Conservation (phyloP, 2,329 filamentous ascomycete species). For the Aaosphaeria pasadenensis region DNA sequence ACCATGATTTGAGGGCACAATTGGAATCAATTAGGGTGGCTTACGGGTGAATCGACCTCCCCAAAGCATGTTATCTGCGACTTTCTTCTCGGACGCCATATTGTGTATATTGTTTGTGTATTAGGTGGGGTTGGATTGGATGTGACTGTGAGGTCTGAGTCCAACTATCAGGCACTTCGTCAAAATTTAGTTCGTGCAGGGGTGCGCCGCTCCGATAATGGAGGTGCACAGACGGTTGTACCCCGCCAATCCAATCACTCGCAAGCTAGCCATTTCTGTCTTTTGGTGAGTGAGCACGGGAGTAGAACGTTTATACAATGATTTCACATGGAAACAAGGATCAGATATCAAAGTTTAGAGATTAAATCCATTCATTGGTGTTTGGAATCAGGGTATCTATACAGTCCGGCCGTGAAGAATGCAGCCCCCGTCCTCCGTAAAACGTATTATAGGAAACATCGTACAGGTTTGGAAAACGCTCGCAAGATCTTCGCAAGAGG, state of each 20-base stretch:
- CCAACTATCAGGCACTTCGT: no score
- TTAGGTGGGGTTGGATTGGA: neutral
- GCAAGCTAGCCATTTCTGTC: no score
- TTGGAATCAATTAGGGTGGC: conserved; percentile 8
- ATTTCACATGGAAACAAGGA: neutral
- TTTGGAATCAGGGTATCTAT: conserved; percentile 3
- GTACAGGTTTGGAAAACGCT: neutral
- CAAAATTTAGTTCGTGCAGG: no score
- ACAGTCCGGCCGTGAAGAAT: conserved; percentile 4
- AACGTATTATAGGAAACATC: neutral
- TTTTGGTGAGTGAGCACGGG: no score
- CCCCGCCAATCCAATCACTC: no score
- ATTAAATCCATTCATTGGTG: neutral
- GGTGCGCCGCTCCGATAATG: no score
- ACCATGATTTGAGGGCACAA: neutral
- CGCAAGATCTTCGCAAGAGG: neutral
- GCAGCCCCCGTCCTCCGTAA: neutral
- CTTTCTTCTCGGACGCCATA: conserved; percentile 34
- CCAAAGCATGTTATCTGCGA: conserved; percentile 39
- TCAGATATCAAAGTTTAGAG: conserved; percentile 1
- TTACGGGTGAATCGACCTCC: conserved; percentile 35
- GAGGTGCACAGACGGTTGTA: no score
- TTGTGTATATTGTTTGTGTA: conserved; percentile 1
- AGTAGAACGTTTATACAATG: no score
- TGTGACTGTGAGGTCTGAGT: neutral